Percentiles rank a stretch among this genome's conserved stretches.
These are phyloP conservation scores for Tubosaeta sp. DNA, from an alignment of 768 basidiomycete species.

Conservation along the genomic window DNA sequence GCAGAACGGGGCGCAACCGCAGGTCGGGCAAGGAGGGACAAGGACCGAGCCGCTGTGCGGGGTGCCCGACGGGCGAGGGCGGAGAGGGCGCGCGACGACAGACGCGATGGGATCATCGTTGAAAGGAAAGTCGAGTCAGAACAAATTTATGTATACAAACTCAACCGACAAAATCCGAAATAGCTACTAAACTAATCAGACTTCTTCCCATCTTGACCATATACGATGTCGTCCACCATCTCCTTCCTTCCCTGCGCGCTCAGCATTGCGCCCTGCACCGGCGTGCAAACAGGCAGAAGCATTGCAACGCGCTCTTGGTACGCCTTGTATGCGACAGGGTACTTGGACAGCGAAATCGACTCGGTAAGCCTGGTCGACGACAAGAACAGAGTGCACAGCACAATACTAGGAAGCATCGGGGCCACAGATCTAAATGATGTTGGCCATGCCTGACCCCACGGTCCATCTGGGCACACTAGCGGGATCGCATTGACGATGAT, in stretches of 20 bases:
- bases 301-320: conserved; percentile 80
- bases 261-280: conserved; percentile 41
- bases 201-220: conserved; percentile 33
- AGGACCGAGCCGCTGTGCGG: conserved; percentile 53
- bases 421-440: conserved; percentile 27
- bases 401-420: conserved; percentile 51
- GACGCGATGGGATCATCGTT: conserved; percentile 58
- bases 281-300: conserved; percentile 56
- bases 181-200: conserved; percentile 10
- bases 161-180: conserved; percentile 19
- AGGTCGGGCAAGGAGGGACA: conserved; percentile 61
- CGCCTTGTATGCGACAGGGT: conserved; percentile 60
- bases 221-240: conserved; percentile 41
- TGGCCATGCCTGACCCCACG: conserved; percentile 20
- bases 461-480: conserved; percentile 41
- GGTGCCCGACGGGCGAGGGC: conserved; percentile 64
- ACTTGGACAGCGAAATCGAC: conserved; percentile 71
- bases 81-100: conserved; percentile 63
- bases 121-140: neutral
- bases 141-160: conserved; percentile 9
- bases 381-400: conserved; percentile 68
- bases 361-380: conserved; percentile 80
- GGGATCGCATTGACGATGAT: conserved; percentile 68
- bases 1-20: conserved; percentile 23
- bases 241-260: conserved; percentile 34